Base-by-base conservation (phyloP, 192 early-diverging fungal genomes). In the Umbelopsis sp. region DNA sequence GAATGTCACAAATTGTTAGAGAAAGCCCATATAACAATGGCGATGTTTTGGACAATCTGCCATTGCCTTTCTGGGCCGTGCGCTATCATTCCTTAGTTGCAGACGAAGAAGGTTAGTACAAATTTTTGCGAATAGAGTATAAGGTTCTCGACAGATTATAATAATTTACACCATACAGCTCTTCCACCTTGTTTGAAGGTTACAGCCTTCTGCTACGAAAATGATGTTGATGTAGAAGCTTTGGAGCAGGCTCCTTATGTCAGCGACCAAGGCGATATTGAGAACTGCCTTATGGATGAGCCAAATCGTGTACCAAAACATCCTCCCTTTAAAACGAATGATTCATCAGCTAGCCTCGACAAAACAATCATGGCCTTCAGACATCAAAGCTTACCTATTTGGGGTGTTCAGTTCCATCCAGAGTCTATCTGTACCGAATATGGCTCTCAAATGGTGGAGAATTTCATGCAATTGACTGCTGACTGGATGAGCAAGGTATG, bases 361-460 rank as follows among this genome's bases (percentile, higher is more conserved):
- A 76, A 78, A 4, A 86, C 85, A 3, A 84, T 98, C 13, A 96
- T 96, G 95, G 95, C 87, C 1, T 74, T 98, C 41, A 74, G 85
- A 55, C 95, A 96, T 79, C 77, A 64, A 20, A 66, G 48, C 1
- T 74, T 83, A 20, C 94, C 94, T 33, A 77, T 97, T 11, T 94
- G 88, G 80, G 92, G 94, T 11, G 93, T 98, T 46, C 97, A 98
- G 70, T 97, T 97, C 75, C 97, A 98, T 71, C 97, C 97, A 9
- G 97, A 98, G 77, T 96, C 94, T 2, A 91, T 98, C 16, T 94
- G 92, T 66, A 92, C 95, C 0, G 89, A 94, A 67, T 80, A 87
- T 70, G 97, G 97, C 1, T 55, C 67, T 23, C 76, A 61, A 3
- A 84, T 97, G 71, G 72, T 96, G 35, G 27, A 67, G 10, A 98